phyloP scores from a whole-genome alignment of 2,329 filamentous ascomycete species.

The Ophidiomyces ophidiicola region DNA sequence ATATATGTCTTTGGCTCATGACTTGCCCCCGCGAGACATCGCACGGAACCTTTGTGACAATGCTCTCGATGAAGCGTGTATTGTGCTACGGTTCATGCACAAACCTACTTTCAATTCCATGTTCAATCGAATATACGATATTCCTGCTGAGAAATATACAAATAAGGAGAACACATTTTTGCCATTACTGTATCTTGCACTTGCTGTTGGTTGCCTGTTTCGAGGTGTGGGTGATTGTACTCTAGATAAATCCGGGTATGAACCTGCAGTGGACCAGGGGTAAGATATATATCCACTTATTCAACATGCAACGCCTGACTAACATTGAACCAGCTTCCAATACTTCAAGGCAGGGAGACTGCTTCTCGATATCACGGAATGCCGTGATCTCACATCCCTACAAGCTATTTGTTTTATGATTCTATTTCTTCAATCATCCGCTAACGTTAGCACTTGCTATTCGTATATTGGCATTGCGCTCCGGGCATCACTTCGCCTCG shows the following conservation, averaged over 20 bases:
- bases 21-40: conserved; percentile 55
- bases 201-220: conserved; percentile 64
- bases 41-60: conserved; percentile 47
- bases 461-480: conserved; percentile 68
- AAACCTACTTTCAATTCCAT: conserved; percentile 66
- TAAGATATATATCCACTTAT: conserved; percentile 24
- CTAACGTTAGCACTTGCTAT: conserved; percentile 68
- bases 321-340: conserved; percentile 45
- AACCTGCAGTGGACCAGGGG: conserved; percentile 44
- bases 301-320: conserved; percentile 5
- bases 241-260: conserved; percentile 36
- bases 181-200: conserved; percentile 57
- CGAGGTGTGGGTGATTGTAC: conserved; percentile 44
- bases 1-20: conserved; percentile 43
- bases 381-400: conserved; percentile 59
- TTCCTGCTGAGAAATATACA: conserved; percentile 48
- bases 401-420: conserved; percentile 71
- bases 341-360: conserved; percentile 59
- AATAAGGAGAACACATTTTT: conserved; percentile 56
- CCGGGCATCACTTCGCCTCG: conserved; percentile 62
- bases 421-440: conserved; percentile 66
- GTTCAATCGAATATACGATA: conserved; percentile 66
- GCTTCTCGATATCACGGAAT: conserved; percentile 50
- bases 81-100: conserved; percentile 62
- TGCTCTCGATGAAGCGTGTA: conserved; percentile 50